Evolutionary conservation across 345 rosid species (phyloP).

Genomic region (Populus euphratica): DNA sequence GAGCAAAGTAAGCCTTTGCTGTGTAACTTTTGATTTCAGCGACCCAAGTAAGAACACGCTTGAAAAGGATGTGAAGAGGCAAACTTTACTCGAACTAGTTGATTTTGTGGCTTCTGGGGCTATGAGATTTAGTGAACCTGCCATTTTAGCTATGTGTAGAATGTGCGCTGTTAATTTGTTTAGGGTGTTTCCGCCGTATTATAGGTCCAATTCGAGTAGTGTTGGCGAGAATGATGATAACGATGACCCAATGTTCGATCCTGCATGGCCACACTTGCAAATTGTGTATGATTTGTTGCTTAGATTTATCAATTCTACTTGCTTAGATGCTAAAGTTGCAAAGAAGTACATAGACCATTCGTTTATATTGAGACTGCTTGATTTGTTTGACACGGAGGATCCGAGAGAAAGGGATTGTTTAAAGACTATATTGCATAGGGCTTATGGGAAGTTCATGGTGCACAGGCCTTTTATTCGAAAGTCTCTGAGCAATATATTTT

Average conservation of each 20-base stretch:
- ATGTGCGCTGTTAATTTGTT: slow-evolving; percentile 85
- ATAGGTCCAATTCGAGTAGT: slow-evolving; percentile 34
- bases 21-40: slow-evolving; percentile 76
- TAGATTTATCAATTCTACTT: slow-evolving; percentile 63
- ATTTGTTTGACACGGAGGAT: slow-evolving; percentile 77
- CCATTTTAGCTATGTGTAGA: slow-evolving; percentile 71
- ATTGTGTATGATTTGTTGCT: slow-evolving; percentile 76
- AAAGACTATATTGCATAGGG: slow-evolving; percentile 67
- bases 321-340: slow-evolving; percentile 69
- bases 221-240: slow-evolving; percentile 55
- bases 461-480: slow-evolving; percentile 81
- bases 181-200: slow-evolving; percentile 69
- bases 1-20: slow-evolving; percentile 87
- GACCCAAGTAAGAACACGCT: slow-evolving; percentile 60
- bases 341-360: slow-evolving; percentile 81
- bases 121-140: slow-evolving; percentile 66
- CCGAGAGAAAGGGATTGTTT: slow-evolving; percentile 83
- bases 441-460: slow-evolving; percentile 85
- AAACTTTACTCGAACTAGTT: slow-evolving; percentile 67
- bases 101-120: slow-evolving; percentile 68
- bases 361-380: slow-evolving; percentile 71
- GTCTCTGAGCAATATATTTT: slow-evolving; percentile 68
- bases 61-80: slow-evolving; percentile 80
- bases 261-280: slow-evolving; percentile 89
- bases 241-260: slow-evolving; percentile 74